Base-by-base conservation (phyloP, 371 early-diverging fungal genomes). In the Mucor sp. region DNA sequence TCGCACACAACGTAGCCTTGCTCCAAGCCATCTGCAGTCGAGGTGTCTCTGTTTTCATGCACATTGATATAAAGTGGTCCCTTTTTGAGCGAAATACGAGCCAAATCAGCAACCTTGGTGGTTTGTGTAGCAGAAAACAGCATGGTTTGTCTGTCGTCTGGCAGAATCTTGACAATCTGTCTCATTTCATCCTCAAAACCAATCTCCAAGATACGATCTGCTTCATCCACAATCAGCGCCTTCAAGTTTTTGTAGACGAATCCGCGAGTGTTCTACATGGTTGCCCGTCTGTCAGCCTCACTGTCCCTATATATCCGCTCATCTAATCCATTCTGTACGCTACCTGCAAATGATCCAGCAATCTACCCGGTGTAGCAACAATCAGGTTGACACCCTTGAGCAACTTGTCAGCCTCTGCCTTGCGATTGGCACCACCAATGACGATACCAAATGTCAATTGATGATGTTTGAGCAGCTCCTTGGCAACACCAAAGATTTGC, bases 111-210 rank as follows among this genome's bases (percentile, higher is more conserved):
- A 61, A 98, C 97, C 79, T 98, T 97, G 56, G 98, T 97, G 5
- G 98, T 97, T 75, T 98, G 95, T 4, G 99, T 99, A 23, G 99
- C 99, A 14, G 97, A 99, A 80, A 99, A 99, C 30, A 99, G 86
- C 91, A 98, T 90, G n/a, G 95, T 94, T 79, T 99, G 98, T 68
- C 97, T 95, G 57, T 85, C 83, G 66, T 78, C 69, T 44, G 95
- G 95, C 59, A 99, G 83, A 59, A 95, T 87, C 74, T 93, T 91
- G 76, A 98, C 87, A 66, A 99, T 98, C 68, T 95, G 93, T 76
- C 94, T 94, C 97, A 98, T 97, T 83, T 98, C 97, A 69, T 97
- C 95, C 82, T 98, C 98, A 78, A 99, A 99, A 65, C 99, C 99
- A 75, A 94, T 93, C 78, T 99, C 97, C 71, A 98, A 82, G 74